These are phyloP conservation scores for Pseudocercospora fijiensis DNA, from an alignment of 2,329 filamentous ascomycete genomes.

Conservation along the genomic window DNA sequence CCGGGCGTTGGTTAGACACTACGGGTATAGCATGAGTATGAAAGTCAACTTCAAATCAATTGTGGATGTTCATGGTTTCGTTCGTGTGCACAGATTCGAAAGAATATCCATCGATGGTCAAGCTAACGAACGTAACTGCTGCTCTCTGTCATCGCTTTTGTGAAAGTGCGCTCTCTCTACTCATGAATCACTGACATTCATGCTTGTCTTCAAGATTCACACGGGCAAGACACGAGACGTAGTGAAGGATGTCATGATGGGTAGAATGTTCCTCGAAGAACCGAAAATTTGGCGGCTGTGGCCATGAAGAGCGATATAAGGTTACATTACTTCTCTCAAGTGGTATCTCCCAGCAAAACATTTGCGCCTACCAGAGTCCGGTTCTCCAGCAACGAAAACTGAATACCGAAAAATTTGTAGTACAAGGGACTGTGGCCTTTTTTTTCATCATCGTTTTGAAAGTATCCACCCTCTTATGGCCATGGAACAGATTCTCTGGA, in stretches of 20 bases:
- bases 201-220: neutral
- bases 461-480: slow-evolving; percentile 46
- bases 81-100: neutral
- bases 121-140: neutral
- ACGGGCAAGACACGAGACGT: neutral
- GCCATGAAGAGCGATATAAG: neutral
- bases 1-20: slow-evolving; percentile 15
- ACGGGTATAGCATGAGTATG: slow-evolving; percentile 23
- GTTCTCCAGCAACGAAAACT: neutral
- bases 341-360: neutral
- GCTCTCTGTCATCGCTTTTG: neutral
- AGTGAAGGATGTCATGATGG: neutral
- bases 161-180: neutral
- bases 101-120: neutral
- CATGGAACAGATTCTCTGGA: slow-evolving; percentile 52
- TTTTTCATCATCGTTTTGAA: slow-evolving; percentile 29
- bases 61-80: neutral
- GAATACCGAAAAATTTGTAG: neutral
- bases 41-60: slow-evolving; percentile 6
- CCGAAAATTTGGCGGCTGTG: neutral
- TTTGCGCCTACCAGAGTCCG: neutral
- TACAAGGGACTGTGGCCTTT: neutral
- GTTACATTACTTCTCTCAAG: neutral
- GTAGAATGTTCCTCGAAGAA: neutral
- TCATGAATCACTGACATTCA: neutral